Percentiles rank a stretch among this genome's conserved stretches.
These are phyloP conservation scores for Polyporus arcularius DNA, from an alignment of 768 basidiomycete genomes.

Conservation along the genomic window DNA sequence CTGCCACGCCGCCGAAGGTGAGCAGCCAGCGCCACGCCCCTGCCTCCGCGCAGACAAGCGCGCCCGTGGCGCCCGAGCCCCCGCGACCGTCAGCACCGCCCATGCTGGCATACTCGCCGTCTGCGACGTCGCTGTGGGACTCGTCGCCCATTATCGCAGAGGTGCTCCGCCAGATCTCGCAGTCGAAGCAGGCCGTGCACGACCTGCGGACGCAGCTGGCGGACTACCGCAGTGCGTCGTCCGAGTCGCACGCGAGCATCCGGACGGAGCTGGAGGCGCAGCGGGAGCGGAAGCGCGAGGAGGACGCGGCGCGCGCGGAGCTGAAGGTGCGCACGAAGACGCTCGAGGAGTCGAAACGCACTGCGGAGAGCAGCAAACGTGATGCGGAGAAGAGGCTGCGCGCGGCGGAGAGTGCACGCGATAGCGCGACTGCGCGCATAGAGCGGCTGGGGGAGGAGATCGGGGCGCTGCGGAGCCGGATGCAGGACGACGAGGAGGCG, in stretches of 20 bases:
- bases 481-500: constrained; percentile 54
- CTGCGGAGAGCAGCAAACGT: constrained; percentile 73
- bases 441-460: constrained; percentile 66
- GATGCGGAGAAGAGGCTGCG: constrained; percentile 91
- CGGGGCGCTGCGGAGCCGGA: constrained; percentile 50
- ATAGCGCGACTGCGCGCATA: constrained; percentile 60
- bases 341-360: constrained; percentile 84
- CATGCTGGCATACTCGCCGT: constrained; percentile 35
- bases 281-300: constrained; percentile 75
- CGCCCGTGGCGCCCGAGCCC: constrained; percentile 19
- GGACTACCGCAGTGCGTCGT: constrained; percentile 57
- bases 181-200: constrained; percentile 57
- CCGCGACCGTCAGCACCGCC: constrained; percentile 16
- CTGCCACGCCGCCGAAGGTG: constrained; percentile 30
- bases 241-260: constrained; percentile 63
- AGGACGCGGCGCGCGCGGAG: constrained; percentile 78
- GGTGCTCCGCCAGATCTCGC: constrained; percentile 71
- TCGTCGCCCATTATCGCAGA: constrained; percentile 73
- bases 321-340: constrained; percentile 81
- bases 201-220: constrained; percentile 73
- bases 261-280: constrained; percentile 73
- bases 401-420: constrained; percentile 61
- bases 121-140: constrained; percentile 44
- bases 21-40: constrained; percentile 18
- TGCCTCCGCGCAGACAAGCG: constrained; percentile 15